Evolutionary conservation across 768 basidiomycete species (phyloP).

Genomic region (Leccinum obscurum): DNA sequence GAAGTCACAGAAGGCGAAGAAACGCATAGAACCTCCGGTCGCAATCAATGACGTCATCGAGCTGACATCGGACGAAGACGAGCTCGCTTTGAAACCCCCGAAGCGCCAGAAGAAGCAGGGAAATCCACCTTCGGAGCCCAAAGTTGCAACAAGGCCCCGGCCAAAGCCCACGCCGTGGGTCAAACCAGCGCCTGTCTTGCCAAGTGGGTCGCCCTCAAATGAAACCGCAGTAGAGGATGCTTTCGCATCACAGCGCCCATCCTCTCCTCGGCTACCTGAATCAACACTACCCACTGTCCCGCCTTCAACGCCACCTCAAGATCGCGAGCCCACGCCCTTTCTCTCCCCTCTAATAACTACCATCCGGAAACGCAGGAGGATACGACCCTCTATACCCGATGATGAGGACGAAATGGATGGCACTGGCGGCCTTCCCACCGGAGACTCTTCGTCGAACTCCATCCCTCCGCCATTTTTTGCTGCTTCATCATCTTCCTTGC

Average conservation of each 20-base stretch:
- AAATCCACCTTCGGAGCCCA: slow-evolving; percentile 31
- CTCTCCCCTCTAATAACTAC: slow-evolving; percentile 24
- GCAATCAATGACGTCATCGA: slow-evolving; percentile 43
- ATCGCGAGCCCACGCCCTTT: slow-evolving; percentile 24
- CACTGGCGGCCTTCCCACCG: neutral
- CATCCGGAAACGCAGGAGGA: slow-evolving; percentile 30
- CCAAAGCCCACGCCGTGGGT: slow-evolving; percentile 28
- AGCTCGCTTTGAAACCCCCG: slow-evolving; percentile 32
- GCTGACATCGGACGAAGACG: slow-evolving; percentile 45
- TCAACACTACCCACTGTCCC: slow-evolving; percentile 33
- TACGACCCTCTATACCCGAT: slow-evolving; percentile 4
- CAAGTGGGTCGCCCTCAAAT: slow-evolving; percentile 20
- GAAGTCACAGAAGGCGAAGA: slow-evolving; percentile 25
- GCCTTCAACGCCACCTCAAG: slow-evolving; percentile 23
- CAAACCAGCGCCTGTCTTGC: slow-evolving; percentile 13
- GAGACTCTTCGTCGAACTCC: slow-evolving; percentile 6
- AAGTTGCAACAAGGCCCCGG: slow-evolving; percentile 23
- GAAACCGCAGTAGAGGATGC: slow-evolving; percentile 16
- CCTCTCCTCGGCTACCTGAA: slow-evolving; percentile 35
- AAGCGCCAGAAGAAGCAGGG: slow-evolving; percentile 34
- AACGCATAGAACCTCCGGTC: slow-evolving; percentile 1
- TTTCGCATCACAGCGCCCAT: slow-evolving; percentile 31
- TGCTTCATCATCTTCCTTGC: slow-evolving; percentile 41
- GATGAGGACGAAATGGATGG: slow-evolving; percentile 20
- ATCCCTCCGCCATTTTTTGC: slow-evolving; percentile 50